Conservation (phyloP, 306 rosid species). For the Alnus rubra region DNA sequence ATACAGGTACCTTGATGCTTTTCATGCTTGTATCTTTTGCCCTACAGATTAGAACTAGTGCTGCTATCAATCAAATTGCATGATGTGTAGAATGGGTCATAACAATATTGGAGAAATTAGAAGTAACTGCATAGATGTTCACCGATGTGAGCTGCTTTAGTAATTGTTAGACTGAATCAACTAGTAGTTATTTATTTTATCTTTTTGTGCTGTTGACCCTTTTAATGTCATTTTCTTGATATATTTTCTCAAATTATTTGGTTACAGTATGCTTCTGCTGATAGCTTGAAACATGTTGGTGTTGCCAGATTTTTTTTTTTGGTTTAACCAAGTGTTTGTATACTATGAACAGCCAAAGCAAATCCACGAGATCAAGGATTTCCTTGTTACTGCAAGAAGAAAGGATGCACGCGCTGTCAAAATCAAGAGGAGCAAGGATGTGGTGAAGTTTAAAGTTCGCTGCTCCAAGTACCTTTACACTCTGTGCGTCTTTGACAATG, state of each 20-base stretch:
- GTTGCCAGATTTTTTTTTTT: not conserved
- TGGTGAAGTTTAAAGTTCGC: slow-evolving; percentile 85
- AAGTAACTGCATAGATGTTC: not conserved
- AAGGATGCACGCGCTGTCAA: slow-evolving; percentile 85
- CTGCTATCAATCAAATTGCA: not conserved
- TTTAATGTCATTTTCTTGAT: not conserved
- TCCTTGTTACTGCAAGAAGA: slow-evolving; percentile 88
- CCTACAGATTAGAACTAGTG: not conserved
- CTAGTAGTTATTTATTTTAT: not conserved
- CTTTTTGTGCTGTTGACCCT: not conserved
- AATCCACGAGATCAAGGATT: slow-evolving; percentile 89
- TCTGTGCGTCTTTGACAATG: slow-evolving; percentile 68
- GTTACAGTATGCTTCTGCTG: not conserved
- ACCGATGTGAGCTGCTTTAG: not conserved
- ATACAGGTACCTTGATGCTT: not conserved
- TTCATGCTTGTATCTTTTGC: not conserved
- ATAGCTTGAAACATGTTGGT: not conserved
- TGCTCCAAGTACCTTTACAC: slow-evolving; percentile 94
- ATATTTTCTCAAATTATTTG: not conserved
- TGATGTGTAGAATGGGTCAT: not conserved
- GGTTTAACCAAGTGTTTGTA: not conserved
- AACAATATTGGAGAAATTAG: not conserved
- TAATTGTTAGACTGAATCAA: not conserved
- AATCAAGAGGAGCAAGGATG: slow-evolving; percentile 79
- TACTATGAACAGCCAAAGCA: slow-evolving; percentile 67